These are phyloP conservation scores for Aquilaria agallochum DNA, from an alignment of 441 rosid species.

Conservation along the genomic window DNA sequence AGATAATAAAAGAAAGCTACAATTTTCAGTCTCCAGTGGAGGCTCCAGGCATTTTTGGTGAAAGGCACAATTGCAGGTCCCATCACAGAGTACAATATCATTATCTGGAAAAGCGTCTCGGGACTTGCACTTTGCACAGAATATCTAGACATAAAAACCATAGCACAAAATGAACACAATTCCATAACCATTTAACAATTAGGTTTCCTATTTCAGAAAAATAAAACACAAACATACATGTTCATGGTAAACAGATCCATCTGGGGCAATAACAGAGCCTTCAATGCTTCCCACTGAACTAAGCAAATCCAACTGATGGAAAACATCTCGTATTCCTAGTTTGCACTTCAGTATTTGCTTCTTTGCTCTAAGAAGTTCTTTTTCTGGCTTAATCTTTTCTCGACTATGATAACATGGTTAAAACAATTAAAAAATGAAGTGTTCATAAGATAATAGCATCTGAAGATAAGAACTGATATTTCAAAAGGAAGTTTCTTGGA, in stretches of 20 bases:
- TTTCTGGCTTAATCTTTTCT: slow-evolving; percentile 93
- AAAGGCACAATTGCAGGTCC: slow-evolving; percentile 90
- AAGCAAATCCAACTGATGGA: slow-evolving; percentile 74
- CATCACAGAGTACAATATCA: slow-evolving; percentile 95
- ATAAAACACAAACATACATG: slow-evolving; percentile 45
- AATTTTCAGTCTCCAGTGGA: slow-evolving; percentile 79
- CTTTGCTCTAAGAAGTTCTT: slow-evolving; percentile 81
- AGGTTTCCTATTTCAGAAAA: not conserved
- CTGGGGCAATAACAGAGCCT: slow-evolving; percentile 81
- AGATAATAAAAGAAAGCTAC: slow-evolving; percentile 37
- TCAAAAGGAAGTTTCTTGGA: too few species aligned
- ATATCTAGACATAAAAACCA: slow-evolving; percentile 46
- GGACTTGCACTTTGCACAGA: slow-evolving; percentile 88
- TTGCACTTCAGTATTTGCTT: slow-evolving; percentile 87
- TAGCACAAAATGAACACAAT: slow-evolving; percentile 8
- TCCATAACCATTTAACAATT: slow-evolving; percentile 6
- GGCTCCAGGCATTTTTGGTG: slow-evolving; percentile 97
- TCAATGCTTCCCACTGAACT: slow-evolving; percentile 87
- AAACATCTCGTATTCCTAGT: slow-evolving; percentile 85
- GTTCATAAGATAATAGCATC: too few species aligned
- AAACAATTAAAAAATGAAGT: not conserved
- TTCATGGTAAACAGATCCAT: slow-evolving; percentile 96
- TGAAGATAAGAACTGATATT: too few species aligned
- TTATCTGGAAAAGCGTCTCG: slow-evolving; percentile 88
- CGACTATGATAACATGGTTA: slow-evolving; percentile 44